phyloP scores from a whole-genome alignment of 352 stramenopile species.

The Lagenidium giganteum region DNA sequence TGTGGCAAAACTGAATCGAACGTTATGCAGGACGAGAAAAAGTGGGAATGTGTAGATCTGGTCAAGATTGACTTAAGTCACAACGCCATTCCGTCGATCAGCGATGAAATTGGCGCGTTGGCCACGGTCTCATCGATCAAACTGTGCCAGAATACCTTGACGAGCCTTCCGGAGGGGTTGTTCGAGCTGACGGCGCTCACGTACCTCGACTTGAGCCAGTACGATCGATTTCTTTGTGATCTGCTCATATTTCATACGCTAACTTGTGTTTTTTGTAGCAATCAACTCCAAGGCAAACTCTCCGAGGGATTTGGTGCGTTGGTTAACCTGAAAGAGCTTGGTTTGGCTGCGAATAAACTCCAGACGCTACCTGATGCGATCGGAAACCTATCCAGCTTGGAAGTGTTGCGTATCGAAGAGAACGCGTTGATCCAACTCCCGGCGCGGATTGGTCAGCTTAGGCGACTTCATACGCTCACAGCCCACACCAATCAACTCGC shows the following conservation, averaged over 20 bases:
- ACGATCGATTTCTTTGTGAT: slow-evolving; percentile 9
- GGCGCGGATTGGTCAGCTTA: slow-evolving; percentile 39
- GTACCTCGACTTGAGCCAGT: slow-evolving; percentile 77
- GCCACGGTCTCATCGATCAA: slow-evolving; percentile 57
- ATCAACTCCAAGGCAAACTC: slow-evolving; percentile 49
- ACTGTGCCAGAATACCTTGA: slow-evolving; percentile 63
- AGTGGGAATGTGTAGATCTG: slow-evolving; percentile 81
- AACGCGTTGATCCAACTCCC: slow-evolving; percentile 49
- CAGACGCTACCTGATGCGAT: slow-evolving; percentile 48
- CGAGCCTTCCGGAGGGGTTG: slow-evolving; percentile 48
- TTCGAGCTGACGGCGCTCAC: slow-evolving; percentile 54
- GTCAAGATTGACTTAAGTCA: slow-evolving; percentile 80
- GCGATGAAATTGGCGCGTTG: slow-evolving; percentile 45
- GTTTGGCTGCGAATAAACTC: slow-evolving; percentile 57
- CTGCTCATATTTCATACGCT: not conserved
- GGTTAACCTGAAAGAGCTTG: slow-evolving; percentile 55
- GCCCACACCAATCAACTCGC: slow-evolving; percentile 60
- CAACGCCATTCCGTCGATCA: slow-evolving; percentile 55
- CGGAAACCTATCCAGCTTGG: slow-evolving; percentile 33
- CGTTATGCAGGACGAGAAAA: slow-evolving; percentile 63
- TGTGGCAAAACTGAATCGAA: too few species aligned
- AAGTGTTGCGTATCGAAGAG: slow-evolving; percentile 57
- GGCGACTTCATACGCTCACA: slow-evolving; percentile 52
- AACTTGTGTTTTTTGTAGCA: slow-evolving; percentile 29
- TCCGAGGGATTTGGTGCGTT: slow-evolving; percentile 46